Base-by-base conservation (phyloP, 257 asterid species). In the Haberlea rhodopensis region DNA sequence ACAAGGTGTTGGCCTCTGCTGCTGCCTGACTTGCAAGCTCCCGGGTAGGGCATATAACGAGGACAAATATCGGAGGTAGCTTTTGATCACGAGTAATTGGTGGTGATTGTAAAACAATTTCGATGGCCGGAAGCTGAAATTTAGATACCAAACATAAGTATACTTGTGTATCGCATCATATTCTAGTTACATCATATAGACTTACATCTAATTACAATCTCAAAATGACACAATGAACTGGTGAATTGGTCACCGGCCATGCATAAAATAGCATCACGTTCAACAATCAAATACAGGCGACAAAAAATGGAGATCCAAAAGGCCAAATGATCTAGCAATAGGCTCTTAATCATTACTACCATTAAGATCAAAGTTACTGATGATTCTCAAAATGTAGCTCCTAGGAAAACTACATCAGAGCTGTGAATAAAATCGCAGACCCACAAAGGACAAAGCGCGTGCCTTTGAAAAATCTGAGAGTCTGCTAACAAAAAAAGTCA, bases 1-100 rank as follows among this genome's bases (percentile, higher is more conserved):
- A 78, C 82, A 94, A 73, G 3, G 62, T 84, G 62, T 77, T 90
- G 71, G 96, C 99, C 88, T 94, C 99, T 5, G 89, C 62, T 68
- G 97, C 90, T 71, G 99, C 99, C 78, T 94, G 99, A 71, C 79
- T 78, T 65, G 99, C 99, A 62, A 94, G 97, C 70, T 94, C 99
- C 26, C 97, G 77, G 27, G 99, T 94, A 31, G 99, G 99, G 77
- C 99, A 94, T 56, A 94, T 81, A 60, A 94, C 74, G 28, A 94
- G 99, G 74, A 94, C 99, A 53, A 71, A 43, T 69, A 94, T 82
- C 8, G 96, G 94, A 55, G 94, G 88, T 8, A 82, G 73, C 77
- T 80, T 87, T 73, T 87, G 80, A 71, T 82, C 95, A 57, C 76
- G 87, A 32, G 61, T 77, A 13, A 51, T 59, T 49, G 85, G 67